Conservation (phyloP, 2,329 filamentous ascomycete genomes). For the Hortaea sp. region DNA sequence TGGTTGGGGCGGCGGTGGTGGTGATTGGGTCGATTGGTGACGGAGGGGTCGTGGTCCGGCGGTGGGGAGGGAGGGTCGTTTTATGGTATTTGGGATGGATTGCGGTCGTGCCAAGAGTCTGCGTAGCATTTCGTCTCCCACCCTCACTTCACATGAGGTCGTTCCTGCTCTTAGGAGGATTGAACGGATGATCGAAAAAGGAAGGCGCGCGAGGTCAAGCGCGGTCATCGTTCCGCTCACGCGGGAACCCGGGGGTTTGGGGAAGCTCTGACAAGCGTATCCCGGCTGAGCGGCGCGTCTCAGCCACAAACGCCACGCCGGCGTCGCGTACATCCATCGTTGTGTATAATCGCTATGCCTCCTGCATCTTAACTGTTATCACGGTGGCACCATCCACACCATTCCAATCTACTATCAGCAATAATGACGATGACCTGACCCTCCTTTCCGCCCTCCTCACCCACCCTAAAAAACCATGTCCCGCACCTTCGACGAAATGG, state of each 20-base stretch:
- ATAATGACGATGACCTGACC: neutral
- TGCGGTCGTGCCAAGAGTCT: neutral
- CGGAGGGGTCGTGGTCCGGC: neutral
- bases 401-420: neutral
- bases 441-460: neutral
- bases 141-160: neutral
- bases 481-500: slow-evolving; percentile 3
- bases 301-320: neutral
- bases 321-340: too few species aligned
- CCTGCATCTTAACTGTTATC: too few species aligned
- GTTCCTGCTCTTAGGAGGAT: neutral
- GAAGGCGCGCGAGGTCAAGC: too few species aligned
- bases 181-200: neutral
- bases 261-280: neutral
- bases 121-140: neutral
- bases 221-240: too few species aligned
- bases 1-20: neutral
- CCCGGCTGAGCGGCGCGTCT: neutral
- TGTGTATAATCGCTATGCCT: too few species aligned
- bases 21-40: neutral
- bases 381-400: neutral
- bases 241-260: neutral
- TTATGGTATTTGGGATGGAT: neutral
- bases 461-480: neutral
- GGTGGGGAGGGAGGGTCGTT: neutral